Evolutionary conservation across 1,139 yeast species (phyloP).

Genomic region (Pichia terricola): DNA sequence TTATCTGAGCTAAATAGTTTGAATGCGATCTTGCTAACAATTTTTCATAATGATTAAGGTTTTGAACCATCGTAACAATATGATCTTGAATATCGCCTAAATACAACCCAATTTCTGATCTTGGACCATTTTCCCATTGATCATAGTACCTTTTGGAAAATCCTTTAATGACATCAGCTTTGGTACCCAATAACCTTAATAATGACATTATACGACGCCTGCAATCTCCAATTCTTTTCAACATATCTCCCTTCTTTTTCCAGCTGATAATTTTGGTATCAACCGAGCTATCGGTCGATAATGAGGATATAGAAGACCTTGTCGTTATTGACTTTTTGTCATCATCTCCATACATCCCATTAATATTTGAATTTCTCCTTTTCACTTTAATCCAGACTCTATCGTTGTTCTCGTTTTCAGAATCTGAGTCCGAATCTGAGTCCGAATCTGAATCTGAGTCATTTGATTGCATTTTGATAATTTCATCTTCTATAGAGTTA

Average conservation of each 20-base stretch:
- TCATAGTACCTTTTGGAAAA: constrained; percentile 87
- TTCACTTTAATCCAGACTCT: constrained; percentile 21
- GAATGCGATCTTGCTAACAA: constrained; percentile 88
- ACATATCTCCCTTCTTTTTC: constrained; percentile 91
- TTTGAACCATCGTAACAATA: constrained; percentile 90
- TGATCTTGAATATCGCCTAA: constrained; percentile 92
- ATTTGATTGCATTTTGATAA: constrained; percentile 74
- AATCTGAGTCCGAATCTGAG: constrained; percentile 29
- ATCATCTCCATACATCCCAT: constrained; percentile 4
- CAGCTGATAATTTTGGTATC: constrained; percentile 62
- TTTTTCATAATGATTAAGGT: constrained; percentile 88
- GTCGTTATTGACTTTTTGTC: constrained; percentile 15
- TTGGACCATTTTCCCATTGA: constrained; percentile 65
- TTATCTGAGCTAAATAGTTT: constrained; percentile 90
- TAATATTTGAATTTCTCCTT: constrained; percentile 22
- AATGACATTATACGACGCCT: constrained; percentile 91
- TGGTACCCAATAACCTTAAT: constrained; percentile 72
- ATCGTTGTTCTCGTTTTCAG: constrained; percentile 10
- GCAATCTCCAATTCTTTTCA: constrained; percentile 89
- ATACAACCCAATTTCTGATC: constrained; percentile 79
- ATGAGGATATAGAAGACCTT: constrained; percentile 14
- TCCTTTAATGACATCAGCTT: constrained; percentile 94
- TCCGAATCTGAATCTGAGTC: constrained; percentile 32
- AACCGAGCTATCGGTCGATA: constrained; percentile 25
- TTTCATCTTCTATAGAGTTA: constrained; percentile 84